These are phyloP conservation scores for Serendipita sp. DNA, from an alignment of 768 basidiomycete species.

Conservation along the genomic window DNA sequence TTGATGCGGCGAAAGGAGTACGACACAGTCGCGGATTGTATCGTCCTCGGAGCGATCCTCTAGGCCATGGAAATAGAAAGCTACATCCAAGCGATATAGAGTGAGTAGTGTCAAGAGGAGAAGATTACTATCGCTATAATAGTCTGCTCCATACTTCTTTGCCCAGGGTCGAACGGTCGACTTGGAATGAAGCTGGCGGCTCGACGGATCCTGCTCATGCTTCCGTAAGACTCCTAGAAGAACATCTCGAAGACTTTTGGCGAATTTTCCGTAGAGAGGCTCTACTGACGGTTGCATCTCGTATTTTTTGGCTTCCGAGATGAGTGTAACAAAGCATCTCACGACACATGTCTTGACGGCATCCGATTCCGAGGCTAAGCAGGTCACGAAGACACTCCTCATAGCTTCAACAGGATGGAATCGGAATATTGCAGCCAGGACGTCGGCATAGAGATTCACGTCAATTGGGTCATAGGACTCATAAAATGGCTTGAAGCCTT, in stretches of 20 bases:
- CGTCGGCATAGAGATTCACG: conserved; percentile 58
- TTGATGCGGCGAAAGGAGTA: neutral
- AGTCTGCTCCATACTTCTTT: conserved; percentile 10
- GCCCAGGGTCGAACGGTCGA: neutral
- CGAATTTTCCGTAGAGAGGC: neutral
- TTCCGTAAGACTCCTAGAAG: neutral
- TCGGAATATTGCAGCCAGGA: conserved; percentile 53
- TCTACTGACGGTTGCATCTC: conserved; percentile 3
- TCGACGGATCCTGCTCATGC: neutral
- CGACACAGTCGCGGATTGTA: neutral
- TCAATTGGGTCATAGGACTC: conserved; percentile 55
- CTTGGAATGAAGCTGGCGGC: neutral
- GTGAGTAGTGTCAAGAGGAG: conserved; percentile 52
- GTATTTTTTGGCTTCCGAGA: conserved; percentile 11
- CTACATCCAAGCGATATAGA: conserved; percentile 42
- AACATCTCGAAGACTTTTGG: neutral
- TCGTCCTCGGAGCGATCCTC: conserved; percentile 12
- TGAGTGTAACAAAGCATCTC: conserved; percentile 51
- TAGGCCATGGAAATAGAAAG: conserved; percentile 36
- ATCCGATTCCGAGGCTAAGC: conserved; percentile 63
- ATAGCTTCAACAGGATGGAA: conserved; percentile 50
- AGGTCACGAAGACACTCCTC: conserved; percentile 39
- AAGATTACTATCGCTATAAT: conserved; percentile 31
- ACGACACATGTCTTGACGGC: conserved; percentile 65
- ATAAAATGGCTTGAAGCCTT: conserved; percentile 39